Evolutionary conservation across 805 yeast genomes (phyloP).

Genomic region (Osmozyma mogii): DNA sequence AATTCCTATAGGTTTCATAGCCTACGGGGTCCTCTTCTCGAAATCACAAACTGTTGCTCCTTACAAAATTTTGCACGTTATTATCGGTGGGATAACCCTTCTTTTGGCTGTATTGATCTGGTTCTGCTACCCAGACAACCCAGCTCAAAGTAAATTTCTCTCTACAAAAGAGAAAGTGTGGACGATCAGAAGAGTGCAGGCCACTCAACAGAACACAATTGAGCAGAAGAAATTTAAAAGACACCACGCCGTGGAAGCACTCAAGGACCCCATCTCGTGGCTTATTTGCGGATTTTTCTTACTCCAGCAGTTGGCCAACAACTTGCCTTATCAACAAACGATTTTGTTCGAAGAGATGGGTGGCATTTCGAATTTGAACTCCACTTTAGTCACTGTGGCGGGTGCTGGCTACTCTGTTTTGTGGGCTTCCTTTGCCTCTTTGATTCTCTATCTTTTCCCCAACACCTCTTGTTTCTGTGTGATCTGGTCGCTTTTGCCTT

Average conservation of each 20-base stretch:
- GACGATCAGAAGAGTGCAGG: constrained; percentile 34
- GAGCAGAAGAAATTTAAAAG: constrained; percentile 41
- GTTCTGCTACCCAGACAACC: constrained; percentile 48
- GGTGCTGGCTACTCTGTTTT: constrained; percentile 41
- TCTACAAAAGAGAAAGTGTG: constrained; percentile 42
- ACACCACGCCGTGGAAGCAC: constrained; percentile 41
- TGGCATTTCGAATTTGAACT: constrained; percentile 29
- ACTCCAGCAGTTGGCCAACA: constrained; percentile 43
- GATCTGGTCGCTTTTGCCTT: constrained; percentile 31
- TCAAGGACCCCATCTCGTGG: constrained; percentile 33
- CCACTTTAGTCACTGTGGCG: constrained; percentile 49
- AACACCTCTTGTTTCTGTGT: constrained; percentile 31
- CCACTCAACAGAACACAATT: constrained; percentile 21
- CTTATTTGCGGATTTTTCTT: constrained; percentile 26
- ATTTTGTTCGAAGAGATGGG: constrained; percentile 40
- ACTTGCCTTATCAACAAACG: constrained; percentile 46
- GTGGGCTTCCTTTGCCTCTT: constrained; percentile 29
- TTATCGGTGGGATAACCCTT: constrained; percentile 49
- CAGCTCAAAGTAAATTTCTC: constrained; percentile 43
- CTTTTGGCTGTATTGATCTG: constrained; percentile 10
- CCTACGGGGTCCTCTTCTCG: constrained; percentile 29
- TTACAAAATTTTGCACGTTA: constrained; percentile 52
- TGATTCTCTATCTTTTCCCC: constrained; percentile 22
- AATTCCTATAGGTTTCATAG: constrained; percentile 46
- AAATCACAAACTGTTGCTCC: constrained; percentile 15